Percentiles rank a stretch among this genome's conserved stretches.
Conservation (phyloP, 495 filamentous ascomycete species). For the Lasiosphaeria ovina region DNA sequence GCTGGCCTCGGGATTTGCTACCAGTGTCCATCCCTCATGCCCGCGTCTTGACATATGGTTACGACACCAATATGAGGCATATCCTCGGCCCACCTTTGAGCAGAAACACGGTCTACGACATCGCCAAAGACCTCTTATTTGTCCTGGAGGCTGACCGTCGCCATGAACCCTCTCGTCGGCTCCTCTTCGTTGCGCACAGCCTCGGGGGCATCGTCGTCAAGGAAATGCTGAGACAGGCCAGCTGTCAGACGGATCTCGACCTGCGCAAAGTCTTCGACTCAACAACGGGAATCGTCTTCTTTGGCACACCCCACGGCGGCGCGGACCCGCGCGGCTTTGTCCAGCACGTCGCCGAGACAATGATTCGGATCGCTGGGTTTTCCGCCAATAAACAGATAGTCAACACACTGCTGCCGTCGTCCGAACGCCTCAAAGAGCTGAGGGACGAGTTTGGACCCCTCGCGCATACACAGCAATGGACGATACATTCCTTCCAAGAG, state of each 20-base stretch:
- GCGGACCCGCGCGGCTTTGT: slow-evolving; percentile 26
- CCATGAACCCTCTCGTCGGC: slow-evolving; percentile 28
- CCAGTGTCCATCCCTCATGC: slow-evolving; percentile 43
- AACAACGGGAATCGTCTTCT: slow-evolving; percentile 41
- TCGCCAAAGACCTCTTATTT: slow-evolving; percentile 36
- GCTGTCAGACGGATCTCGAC: slow-evolving; percentile 16
- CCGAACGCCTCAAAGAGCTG: slow-evolving; percentile 33
- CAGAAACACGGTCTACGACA: slow-evolving; percentile 35
- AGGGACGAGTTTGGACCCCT: slow-evolving; percentile 32
- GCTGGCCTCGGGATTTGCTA: slow-evolving; percentile 52
- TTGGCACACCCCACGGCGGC: slow-evolving; percentile 43
- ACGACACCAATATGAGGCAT: slow-evolving; percentile 42
- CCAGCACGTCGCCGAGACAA: slow-evolving; percentile 15
- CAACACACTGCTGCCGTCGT: slow-evolving; percentile 28
- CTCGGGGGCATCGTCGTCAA: slow-evolving; percentile 55
- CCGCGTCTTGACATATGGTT: slow-evolving; percentile 51
- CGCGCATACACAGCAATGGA: slow-evolving; percentile 26
- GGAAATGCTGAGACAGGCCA: slow-evolving; percentile 35
- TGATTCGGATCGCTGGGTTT: slow-evolving; percentile 27
- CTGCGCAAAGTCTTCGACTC: slow-evolving; percentile 31
- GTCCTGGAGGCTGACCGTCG: slow-evolving; percentile 32
- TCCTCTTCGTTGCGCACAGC: slow-evolving; percentile 52
- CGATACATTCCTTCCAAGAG: slow-evolving; percentile 40
- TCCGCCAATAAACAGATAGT: slow-evolving; percentile 22
- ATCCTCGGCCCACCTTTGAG: slow-evolving; percentile 21